These are phyloP conservation scores for Thelephora aurantiotincta DNA, from an alignment of 768 basidiomycete species.

Conservation along the genomic window DNA sequence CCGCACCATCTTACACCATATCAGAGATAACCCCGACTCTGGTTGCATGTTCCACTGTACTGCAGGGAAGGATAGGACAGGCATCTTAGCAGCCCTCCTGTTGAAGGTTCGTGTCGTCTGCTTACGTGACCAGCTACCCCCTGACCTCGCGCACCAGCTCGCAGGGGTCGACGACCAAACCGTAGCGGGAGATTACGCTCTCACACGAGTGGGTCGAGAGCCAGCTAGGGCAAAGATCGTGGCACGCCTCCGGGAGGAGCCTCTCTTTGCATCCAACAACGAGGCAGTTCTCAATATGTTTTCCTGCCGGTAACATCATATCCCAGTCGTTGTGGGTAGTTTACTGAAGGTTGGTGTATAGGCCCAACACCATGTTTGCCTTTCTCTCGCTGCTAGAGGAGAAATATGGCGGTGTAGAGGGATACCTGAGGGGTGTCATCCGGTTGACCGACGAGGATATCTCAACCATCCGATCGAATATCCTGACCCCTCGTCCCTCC, in stretches of 20 bases:
- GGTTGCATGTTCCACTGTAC: slow-evolving; percentile 70
- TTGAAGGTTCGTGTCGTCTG: slow-evolving; percentile 33
- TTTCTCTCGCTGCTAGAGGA: slow-evolving; percentile 46
- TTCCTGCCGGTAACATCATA: slow-evolving; percentile 46
- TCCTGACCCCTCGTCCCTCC: slow-evolving; percentile 15
- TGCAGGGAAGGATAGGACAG: slow-evolving; percentile 78
- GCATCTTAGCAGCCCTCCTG: slow-evolving; percentile 57
- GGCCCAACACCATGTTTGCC: slow-evolving; percentile 65
- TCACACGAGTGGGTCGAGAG: slow-evolving; percentile 70
- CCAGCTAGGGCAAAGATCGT: slow-evolving; percentile 62
- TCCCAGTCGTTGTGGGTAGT: not conserved
- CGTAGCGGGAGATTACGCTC: slow-evolving; percentile 61
- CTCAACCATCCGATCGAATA: slow-evolving; percentile 38
- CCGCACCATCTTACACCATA: slow-evolving; percentile 56
- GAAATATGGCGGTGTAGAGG: slow-evolving; percentile 55
- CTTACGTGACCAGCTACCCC: not conserved
- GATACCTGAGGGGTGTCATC: slow-evolving; percentile 42
- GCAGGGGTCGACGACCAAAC: slow-evolving; percentile 52
- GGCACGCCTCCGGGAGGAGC: slow-evolving; percentile 51
- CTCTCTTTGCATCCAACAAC: slow-evolving; percentile 57
- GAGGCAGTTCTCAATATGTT: slow-evolving; percentile 78
- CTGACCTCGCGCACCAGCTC: slow-evolving; percentile 29
- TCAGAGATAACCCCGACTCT: slow-evolving; percentile 53
- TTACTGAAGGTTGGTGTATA: slow-evolving; percentile 13
- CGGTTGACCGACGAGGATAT: slow-evolving; percentile 53